A percentile compares a stretch with the other conserved stretches of the same genome.
Evolutionary conservation across 352 stramenopile species (phyloP).

Genomic region (Phytopythium ostracodes): DNA sequence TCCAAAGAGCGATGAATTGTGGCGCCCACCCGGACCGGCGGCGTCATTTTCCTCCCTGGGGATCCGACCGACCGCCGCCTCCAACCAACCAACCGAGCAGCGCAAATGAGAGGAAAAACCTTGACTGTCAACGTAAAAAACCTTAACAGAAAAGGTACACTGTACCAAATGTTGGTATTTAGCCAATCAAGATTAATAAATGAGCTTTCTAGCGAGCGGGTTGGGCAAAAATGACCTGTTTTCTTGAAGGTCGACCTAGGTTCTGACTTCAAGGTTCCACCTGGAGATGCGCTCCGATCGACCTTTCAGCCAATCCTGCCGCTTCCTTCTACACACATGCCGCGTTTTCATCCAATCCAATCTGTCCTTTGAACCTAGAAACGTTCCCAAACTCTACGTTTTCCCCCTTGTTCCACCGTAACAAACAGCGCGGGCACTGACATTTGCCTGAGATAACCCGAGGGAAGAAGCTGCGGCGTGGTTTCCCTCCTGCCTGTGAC

Average conservation of each 20-base stretch:
- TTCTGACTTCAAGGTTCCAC: background rate
- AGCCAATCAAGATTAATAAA: background rate
- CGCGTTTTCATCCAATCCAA: background rate
- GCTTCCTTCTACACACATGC: too few relatives aligned
- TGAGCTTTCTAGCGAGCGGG: background rate
- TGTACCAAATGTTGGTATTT: background rate
- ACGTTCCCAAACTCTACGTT: background rate
- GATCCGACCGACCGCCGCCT: conserved; percentile 2
- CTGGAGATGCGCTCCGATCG: background rate
- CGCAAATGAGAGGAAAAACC: background rate
- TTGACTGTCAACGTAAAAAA: background rate
- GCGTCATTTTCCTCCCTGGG: background rate
- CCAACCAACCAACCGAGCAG: conserved; percentile 17
- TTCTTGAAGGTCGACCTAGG: background rate
- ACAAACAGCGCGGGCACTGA: too few relatives aligned
- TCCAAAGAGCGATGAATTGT: conserved; percentile 47
- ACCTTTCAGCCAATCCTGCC: too few relatives aligned
- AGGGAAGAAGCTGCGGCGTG: too few relatives aligned
- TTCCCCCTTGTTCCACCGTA: background rate
- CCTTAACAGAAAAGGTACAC: conserved; percentile 3
- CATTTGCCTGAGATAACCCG: too few relatives aligned
- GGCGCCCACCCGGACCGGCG: background rate
- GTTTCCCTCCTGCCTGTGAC: too few relatives aligned
- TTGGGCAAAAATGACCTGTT: background rate
- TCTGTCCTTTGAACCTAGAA: background rate